Percentiles rank a stretch among this genome's conserved stretches.
phyloP scores from a whole-genome alignment of 2,329 filamentous ascomycete species.

The Talaromyces piceae region DNA sequence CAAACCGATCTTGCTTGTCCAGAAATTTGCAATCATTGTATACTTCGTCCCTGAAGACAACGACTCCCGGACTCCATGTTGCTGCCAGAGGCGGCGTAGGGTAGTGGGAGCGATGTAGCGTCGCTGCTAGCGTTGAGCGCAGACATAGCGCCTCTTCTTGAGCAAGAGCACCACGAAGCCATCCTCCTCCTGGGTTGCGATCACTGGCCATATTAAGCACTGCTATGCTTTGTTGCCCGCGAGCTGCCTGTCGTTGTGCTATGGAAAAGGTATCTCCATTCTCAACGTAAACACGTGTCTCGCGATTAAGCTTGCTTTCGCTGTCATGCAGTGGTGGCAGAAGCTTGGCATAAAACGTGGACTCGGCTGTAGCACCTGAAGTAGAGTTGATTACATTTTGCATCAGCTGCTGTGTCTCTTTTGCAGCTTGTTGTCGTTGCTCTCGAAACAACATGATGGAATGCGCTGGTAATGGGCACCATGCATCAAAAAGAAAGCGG shows the following conservation, averaged over 20 bases:
- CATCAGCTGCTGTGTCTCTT: not conserved
- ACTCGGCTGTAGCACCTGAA: not conserved
- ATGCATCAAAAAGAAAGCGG: too few relatives aligned
- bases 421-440: not conserved
- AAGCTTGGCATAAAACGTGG: not conserved
- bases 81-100: constrained; percentile 41
- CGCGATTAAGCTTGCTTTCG: not conserved
- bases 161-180: constrained; percentile 50
- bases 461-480: too few relatives aligned
- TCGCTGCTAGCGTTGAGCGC: constrained; percentile 34
- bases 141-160: constrained; percentile 60
- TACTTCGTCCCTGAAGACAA: not conserved
- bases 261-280: not conserved
- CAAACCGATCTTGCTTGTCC: not conserved
- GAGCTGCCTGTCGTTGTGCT: not conserved
- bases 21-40: not conserved
- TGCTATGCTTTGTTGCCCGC: not conserved
- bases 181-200: constrained; percentile 50
- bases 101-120: constrained; percentile 33
- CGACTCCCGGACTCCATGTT: constrained; percentile 48
- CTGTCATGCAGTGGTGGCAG: not conserved
- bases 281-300: not conserved
- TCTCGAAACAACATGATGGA: not conserved
- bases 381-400: not conserved
- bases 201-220: constrained; percentile 38